phyloP scores from a whole-genome alignment of 2,329 filamentous ascomycete species.

The Rhynchosporium agropyri region DNA sequence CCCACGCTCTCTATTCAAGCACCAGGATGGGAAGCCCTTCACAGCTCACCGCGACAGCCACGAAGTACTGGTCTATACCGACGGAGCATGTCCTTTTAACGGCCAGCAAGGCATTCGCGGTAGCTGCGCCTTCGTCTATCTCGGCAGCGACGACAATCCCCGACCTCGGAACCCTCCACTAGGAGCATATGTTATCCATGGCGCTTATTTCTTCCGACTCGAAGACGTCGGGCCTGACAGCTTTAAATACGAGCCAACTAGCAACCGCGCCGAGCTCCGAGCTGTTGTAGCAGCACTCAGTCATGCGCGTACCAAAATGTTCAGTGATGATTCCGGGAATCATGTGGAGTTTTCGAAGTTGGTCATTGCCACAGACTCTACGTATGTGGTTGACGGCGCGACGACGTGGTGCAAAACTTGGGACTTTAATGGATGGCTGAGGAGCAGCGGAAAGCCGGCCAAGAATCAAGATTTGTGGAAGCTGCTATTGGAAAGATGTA shows the following conservation, averaged over 20 bases:
- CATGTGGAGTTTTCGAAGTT: background rate
- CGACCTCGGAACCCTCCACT: background rate
- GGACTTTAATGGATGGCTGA: background rate
- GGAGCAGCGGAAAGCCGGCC: background rate
- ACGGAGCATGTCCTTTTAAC: too few relatives aligned
- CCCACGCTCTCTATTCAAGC: too few relatives aligned
- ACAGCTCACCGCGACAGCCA: too few relatives aligned
- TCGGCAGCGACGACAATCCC: background rate
- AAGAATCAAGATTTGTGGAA: conserved; percentile 1
- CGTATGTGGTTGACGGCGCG: background rate
- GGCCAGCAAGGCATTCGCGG: too few relatives aligned
- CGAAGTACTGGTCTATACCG: too few relatives aligned
- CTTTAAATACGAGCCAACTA: conserved; percentile 45
- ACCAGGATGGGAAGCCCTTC: too few relatives aligned
- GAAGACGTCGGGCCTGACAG: conserved; percentile 19
- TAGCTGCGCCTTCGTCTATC: too few relatives aligned
- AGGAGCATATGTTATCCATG: background rate
- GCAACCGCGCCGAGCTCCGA: conserved; percentile 58
- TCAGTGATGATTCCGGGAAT: background rate
- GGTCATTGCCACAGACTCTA: background rate
- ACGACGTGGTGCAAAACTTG: background rate
- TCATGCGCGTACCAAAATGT: background rate
- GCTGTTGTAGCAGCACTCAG: conserved; percentile 54
- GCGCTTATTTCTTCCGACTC: conserved; percentile 19
- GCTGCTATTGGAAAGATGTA: background rate